Conservation (phyloP, 2,329 filamentous ascomycete species). For the Cercospora berteroae region DNA sequence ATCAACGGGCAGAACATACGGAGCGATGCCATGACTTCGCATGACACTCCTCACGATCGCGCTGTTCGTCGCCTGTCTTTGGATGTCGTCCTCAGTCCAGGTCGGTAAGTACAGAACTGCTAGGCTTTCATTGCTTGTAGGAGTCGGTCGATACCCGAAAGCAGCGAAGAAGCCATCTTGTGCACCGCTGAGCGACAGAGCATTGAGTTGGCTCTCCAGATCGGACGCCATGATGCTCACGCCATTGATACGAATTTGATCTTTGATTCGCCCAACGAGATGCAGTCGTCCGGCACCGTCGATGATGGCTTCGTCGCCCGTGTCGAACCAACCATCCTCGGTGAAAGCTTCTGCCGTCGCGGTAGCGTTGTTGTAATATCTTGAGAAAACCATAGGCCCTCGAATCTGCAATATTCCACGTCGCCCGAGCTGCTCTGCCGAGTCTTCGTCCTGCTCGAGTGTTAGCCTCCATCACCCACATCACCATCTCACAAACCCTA, state of each 20-base stretch:
- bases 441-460: not conserved
- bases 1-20: conserved; percentile 7
- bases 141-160: not conserved
- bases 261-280: conserved; percentile 12
- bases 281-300: not conserved
- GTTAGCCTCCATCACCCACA: not conserved
- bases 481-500: not conserved
- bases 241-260: conserved; percentile 11
- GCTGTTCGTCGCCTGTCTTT: not conserved
- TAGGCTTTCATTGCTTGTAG: not conserved
- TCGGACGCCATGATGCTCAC: conserved; percentile 3
- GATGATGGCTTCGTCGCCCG: conserved; percentile 61
- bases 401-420: conserved; percentile 86
- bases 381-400: conserved; percentile 74
- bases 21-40: conserved; percentile 4
- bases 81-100: not conserved
- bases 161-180: not conserved
- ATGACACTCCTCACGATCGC: not conserved
- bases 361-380: conserved; percentile 85
- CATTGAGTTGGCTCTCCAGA: conserved; percentile 8
- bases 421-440: conserved; percentile 73
- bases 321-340: conserved; percentile 93
- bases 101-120: conserved; percentile 5
- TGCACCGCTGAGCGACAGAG: not conserved
- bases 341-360: conserved; percentile 82